A percentile compares a stretch with the other conserved stretches of the same genome.
phyloP scores from a whole-genome alignment of 2,329 filamentous ascomycete species.

The Neofusicoccum parvum region DNA sequence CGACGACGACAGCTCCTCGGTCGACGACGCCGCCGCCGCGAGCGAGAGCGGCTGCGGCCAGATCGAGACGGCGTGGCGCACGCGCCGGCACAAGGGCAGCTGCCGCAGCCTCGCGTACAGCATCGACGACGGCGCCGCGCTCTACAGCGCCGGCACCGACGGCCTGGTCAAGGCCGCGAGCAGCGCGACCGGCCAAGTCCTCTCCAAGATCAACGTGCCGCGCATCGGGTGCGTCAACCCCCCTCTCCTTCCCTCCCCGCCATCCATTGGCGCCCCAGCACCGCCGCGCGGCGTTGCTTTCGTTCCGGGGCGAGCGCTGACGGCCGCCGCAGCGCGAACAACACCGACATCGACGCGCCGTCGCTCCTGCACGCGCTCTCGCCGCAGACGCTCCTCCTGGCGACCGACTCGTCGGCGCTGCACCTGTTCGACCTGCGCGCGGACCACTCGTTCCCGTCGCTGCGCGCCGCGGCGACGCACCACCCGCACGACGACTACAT shows the following conservation, averaged over 20 bases:
- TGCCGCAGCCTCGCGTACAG: conserved; percentile 81
- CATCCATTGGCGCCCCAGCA: not conserved
- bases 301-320: too few species aligned
- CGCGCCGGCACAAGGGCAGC: conserved; percentile 89
- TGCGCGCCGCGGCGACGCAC: conserved; percentile 72
- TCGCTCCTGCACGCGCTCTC: conserved; percentile 81
- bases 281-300: conserved; percentile 31
- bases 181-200: conserved; percentile 65
- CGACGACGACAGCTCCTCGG: conserved; percentile 48
- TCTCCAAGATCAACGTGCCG: conserved; percentile 81
- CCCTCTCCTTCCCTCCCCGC: not conserved
- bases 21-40: conserved; percentile 51
- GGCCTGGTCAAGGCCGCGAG: conserved; percentile 65
- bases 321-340: conserved; percentile 23
- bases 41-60: conserved; percentile 67
- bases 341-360: conserved; percentile 66
- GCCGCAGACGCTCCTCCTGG: conserved; percentile 83
- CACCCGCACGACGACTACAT: conserved; percentile 92
- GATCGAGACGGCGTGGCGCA: conserved; percentile 84
- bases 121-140: conserved; percentile 75
- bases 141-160: conserved; percentile 64
- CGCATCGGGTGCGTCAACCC: conserved; percentile 36
- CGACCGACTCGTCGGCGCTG: conserved; percentile 85
- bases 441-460: conserved; percentile 53
- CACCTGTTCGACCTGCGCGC: conserved; percentile 84